Percentiles rank a stretch among this genome's conserved stretches.
Conservation (phyloP, 2,329 filamentous ascomycete genomes). For the Scytalidium sp. region DNA sequence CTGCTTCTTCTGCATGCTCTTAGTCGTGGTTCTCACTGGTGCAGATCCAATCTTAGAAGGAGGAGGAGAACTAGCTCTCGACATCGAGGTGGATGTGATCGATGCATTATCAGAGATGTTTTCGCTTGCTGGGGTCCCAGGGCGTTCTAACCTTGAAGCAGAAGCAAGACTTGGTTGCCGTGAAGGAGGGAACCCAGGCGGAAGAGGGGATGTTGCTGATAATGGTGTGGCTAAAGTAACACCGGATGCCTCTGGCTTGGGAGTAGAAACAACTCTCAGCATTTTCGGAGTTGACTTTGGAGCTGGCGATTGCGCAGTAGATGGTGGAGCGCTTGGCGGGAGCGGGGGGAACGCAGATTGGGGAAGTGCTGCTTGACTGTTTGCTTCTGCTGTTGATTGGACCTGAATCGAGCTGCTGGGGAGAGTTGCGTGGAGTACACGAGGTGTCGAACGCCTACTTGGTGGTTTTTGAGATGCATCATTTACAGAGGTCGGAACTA, state of each 20-base stretch:
- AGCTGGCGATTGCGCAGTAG: slow-evolving; percentile 51
- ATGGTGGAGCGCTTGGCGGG: slow-evolving; percentile 41
- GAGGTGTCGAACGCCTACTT: slow-evolving; percentile 23
- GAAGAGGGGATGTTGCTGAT: slow-evolving; percentile 30
- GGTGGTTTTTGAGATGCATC: slow-evolving; percentile 11
- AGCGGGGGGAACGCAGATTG: slow-evolving; percentile 49
- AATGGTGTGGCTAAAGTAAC: slow-evolving; percentile 23
- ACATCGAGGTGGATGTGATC: slow-evolving; percentile 68
- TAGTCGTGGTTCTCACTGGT: slow-evolving; percentile 66
- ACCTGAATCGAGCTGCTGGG: slow-evolving; percentile 29
- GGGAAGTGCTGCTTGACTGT: slow-evolving; percentile 12
- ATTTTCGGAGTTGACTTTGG: slow-evolving; percentile 58
- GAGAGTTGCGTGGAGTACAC: slow-evolving; percentile 47
- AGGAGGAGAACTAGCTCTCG: slow-evolving; percentile 70
- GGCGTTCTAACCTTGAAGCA: slow-evolving; percentile 45
- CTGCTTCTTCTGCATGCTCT: slow-evolving; percentile 76
- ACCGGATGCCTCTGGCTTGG: slow-evolving; percentile 56
- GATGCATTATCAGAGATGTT: slow-evolving; percentile 75
- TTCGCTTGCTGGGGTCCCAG: slow-evolving; percentile 73
- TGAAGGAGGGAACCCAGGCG: slow-evolving; percentile 39
- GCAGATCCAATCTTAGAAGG: slow-evolving; percentile 65
- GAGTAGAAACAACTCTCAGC: slow-evolving; percentile 65
- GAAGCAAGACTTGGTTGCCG: slow-evolving; percentile 49
- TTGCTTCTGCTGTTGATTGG: slow-evolving; percentile 11
- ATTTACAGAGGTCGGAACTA: not conserved